Conservation (phyloP, 1,284 basidiomycete species). For the Melampsora americana region DNA sequence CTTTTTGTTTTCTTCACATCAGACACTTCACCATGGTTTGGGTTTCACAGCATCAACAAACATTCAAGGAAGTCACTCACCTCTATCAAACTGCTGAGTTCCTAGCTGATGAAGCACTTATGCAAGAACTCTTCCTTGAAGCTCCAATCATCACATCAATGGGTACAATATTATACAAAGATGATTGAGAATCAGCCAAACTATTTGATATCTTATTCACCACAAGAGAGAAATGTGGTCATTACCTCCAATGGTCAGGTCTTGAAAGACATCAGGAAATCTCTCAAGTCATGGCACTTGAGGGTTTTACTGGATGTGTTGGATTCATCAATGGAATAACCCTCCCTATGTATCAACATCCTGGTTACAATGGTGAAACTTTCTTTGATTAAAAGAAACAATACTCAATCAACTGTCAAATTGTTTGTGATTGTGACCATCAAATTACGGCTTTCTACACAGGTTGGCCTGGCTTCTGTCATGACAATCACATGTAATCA, state of each 20-base stretch:
- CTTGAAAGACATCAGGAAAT: background rate
- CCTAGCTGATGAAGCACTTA: no score
- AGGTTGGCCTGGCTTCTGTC: conserved; percentile 21
- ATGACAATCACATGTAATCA: background rate
- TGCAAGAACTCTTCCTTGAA: no score
- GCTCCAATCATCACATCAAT: no score
- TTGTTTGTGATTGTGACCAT: conserved; percentile 12
- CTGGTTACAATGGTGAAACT: conserved; percentile 14
- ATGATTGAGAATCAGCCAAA: no score
- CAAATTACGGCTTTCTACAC: conserved; percentile 4
- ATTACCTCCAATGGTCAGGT: conserved; percentile 9
- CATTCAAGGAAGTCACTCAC: no score
- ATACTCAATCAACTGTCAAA: conserved; percentile 10
- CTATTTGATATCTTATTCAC: background rate
- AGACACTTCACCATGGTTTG: no score
- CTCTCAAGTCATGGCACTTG: background rate
- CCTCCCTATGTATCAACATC: conserved; percentile 2
- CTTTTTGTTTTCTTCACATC: no score
- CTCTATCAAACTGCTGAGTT: no score
- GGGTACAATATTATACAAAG: no score
- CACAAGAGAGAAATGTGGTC: background rate
- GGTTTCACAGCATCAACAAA: no score
- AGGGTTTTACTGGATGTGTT: conserved; percentile 16
- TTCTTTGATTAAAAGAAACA: conserved; percentile 5
- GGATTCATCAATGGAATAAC: background rate